Evolutionary conservation across 805 yeast genomes (phyloP).

Genomic region (Saccharomycopsis capsularis): DNA sequence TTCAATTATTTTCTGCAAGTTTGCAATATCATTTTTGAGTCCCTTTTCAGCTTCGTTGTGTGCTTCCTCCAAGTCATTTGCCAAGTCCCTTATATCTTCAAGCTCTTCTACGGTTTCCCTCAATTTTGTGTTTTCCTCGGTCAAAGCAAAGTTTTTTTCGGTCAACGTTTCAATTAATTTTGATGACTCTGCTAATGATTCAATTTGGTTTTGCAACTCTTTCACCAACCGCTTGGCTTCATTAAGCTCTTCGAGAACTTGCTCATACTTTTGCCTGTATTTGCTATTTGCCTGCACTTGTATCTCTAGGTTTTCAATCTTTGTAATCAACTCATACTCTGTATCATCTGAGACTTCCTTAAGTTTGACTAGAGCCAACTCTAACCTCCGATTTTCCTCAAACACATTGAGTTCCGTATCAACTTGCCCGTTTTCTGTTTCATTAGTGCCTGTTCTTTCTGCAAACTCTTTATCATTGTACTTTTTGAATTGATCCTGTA

Average conservation of each 20-base stretch:
- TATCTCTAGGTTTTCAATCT: slow-evolving; percentile 22
- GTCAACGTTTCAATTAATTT: slow-evolving; percentile 32
- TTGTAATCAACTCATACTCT: slow-evolving; percentile 26
- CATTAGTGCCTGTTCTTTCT: slow-evolving; percentile 19
- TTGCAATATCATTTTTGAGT: slow-evolving; percentile 33
- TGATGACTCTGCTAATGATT: slow-evolving; percentile 28
- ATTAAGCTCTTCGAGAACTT: slow-evolving; percentile 15
- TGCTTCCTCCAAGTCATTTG: slow-evolving; percentile 40
- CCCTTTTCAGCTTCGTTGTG: slow-evolving; percentile 39
- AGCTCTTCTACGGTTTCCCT: slow-evolving; percentile 37
- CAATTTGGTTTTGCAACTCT: slow-evolving; percentile 28
- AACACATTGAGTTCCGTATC: no score
- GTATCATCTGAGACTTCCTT: slow-evolving; percentile 27
- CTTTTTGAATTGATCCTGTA: neutral
- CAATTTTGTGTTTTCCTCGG: slow-evolving; percentile 30
- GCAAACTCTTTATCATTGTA: slow-evolving; percentile 20
- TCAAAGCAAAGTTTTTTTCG: slow-evolving; percentile 31
- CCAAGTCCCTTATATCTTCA: slow-evolving; percentile 43
- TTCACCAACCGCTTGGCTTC: slow-evolving; percentile 22
- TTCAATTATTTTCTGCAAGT: slow-evolving; percentile 1
- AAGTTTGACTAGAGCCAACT: slow-evolving; percentile 34
- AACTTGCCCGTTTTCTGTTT: slow-evolving; percentile 17
- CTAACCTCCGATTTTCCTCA: slow-evolving; percentile 34
- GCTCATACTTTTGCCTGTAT: slow-evolving; percentile 15
- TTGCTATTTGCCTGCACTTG: slow-evolving; percentile 10